Evolutionary conservation across 208 protist species (phyloP).

Genomic region (Entamoeba dispar): DNA sequence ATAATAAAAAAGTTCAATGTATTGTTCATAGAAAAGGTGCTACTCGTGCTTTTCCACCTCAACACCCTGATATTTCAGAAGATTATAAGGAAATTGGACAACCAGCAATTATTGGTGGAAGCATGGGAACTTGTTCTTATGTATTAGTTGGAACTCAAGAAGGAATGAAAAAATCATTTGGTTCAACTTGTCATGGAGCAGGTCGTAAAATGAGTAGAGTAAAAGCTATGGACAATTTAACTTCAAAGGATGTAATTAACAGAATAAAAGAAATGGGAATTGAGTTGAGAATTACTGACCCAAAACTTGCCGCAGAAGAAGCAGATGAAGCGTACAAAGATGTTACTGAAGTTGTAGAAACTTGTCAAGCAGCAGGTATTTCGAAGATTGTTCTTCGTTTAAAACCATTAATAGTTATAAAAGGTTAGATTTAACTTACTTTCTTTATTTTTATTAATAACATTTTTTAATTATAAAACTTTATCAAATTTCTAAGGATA

Average conservation of each 20-base stretch:
- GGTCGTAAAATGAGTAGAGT: constrained; percentile 39
- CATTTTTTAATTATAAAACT: too few species aligned
- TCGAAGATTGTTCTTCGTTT: constrained; percentile 46
- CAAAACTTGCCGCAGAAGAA: constrained; percentile 58
- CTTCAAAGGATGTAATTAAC: constrained; percentile 30
- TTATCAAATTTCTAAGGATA: too few species aligned
- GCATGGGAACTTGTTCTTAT: constrained; percentile 58
- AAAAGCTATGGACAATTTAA: constrained; percentile 22
- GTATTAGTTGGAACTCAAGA: constrained; percentile 53
- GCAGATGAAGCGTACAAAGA: constrained; percentile 18
- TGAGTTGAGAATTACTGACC: constrained; percentile 45
- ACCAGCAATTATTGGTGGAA: constrained; percentile 60
- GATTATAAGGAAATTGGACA: constrained; percentile 54
- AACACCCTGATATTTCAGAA: constrained; percentile 52
- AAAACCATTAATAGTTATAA: constrained; percentile 54
- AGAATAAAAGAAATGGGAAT: constrained; percentile 40
- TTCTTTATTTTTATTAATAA: too few species aligned
- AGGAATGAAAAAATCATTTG: constrained; percentile 18
- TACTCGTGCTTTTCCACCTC: constrained; percentile 55
- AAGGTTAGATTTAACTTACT: constrained; percentile 40
- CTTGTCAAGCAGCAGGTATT: constrained; percentile 47
- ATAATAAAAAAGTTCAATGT: constrained; percentile 36
- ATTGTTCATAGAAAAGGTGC: constrained; percentile 63
- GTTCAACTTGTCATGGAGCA: constrained; percentile 52
- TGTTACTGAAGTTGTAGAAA: constrained; percentile 34